These are phyloP conservation scores for Rhododendron williamsianum DNA, from an alignment of 148 eudicot species.

Conservation along the genomic window DNA sequence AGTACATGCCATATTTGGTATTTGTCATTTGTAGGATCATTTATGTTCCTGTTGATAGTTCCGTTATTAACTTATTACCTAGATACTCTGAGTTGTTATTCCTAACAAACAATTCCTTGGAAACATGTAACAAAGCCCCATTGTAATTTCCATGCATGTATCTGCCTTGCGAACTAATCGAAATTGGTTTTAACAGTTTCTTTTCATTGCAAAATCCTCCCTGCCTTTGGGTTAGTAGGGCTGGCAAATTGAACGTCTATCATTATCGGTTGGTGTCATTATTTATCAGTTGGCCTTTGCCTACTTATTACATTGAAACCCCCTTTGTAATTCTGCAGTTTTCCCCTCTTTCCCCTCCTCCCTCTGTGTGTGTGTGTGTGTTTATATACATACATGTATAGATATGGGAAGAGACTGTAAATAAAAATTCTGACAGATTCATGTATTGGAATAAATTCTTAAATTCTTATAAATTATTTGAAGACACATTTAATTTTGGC, in stretches of 20 bases:
- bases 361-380: neutral
- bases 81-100: neutral
- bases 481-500: neutral
- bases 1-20: neutral
- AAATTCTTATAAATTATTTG: neutral
- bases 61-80: neutral
- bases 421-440: neutral
- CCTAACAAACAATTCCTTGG: neutral
- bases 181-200: neutral
- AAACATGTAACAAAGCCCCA: conserved; percentile 2
- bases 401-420: neutral
- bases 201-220: neutral
- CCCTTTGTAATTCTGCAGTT: neutral
- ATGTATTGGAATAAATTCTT: neutral
- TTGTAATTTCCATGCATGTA: neutral
- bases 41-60: neutral
- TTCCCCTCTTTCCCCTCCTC: neutral
- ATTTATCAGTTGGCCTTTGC: neutral
- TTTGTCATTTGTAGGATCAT: neutral
- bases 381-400: neutral
- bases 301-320: neutral
- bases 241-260: neutral
- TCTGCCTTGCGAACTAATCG: neutral
- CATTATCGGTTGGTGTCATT: neutral
- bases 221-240: neutral